Evolutionary conservation across 2,329 filamentous ascomycete species (phyloP).

Genomic region (Verruconis gallopava): DNA sequence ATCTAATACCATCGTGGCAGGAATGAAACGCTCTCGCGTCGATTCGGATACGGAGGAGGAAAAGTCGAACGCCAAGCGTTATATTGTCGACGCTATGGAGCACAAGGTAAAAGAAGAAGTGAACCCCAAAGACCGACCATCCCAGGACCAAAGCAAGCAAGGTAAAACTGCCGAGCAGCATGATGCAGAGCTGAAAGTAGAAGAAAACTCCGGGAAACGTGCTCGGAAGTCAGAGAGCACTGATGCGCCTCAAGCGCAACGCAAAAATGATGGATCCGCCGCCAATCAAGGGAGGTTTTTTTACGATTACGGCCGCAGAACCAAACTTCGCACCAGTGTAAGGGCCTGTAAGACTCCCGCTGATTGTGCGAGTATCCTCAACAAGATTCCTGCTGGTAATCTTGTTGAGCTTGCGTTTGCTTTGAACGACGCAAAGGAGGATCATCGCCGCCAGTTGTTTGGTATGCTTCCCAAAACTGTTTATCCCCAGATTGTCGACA

Average conservation of each 20-base stretch:
- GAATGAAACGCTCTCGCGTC: neutral
- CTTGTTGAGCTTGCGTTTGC: constrained; percentile 1
- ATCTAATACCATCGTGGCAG: neutral
- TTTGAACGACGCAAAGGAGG: constrained; percentile 4
- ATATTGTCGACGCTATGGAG: neutral
- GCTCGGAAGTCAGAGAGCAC: constrained; percentile 1
- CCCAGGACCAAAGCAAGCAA: neutral
- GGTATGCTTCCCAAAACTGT: constrained; percentile 2
- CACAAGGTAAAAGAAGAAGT: neutral
- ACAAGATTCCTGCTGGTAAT: constrained; percentile 4
- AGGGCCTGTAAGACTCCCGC: constrained; percentile 4
- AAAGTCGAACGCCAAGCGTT: neutral
- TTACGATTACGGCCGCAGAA: constrained; percentile 1
- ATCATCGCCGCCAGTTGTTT: constrained; percentile 3
- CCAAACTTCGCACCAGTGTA: constrained; percentile 2
- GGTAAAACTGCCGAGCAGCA: neutral
- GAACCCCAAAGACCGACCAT: neutral
- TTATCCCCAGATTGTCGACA: constrained; percentile 3
- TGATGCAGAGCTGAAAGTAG: neutral
- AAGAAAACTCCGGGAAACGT: neutral
- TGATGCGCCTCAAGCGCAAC: neutral
- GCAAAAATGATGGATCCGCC: neutral
- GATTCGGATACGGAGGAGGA: neutral
- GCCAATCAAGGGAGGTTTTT: neutral
- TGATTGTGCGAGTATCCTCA: constrained; percentile 3